Evolutionary conservation across 176 grass and related monocot genomes (phyloP).

Genomic region (Musa beccarii): DNA sequence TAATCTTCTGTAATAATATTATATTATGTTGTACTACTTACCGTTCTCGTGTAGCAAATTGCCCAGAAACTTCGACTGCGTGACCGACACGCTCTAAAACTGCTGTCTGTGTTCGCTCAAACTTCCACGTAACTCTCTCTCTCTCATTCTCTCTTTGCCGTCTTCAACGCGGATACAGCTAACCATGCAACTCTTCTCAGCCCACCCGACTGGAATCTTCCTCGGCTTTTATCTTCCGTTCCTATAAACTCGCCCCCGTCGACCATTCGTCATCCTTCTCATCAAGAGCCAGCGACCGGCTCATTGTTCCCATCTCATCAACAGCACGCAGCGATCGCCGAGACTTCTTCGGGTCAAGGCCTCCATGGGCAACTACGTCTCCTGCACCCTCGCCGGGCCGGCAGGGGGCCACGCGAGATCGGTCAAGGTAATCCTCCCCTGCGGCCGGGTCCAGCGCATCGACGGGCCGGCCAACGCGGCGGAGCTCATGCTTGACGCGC

Average conservation of each 20-base stretch:
- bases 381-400: constrained; percentile 37
- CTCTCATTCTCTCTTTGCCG: no score
- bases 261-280: no score
- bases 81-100: background rate
- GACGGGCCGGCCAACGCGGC: constrained; percentile 37
- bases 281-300: no score
- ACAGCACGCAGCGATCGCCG: no score
- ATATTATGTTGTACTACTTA: no score
- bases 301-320: background rate
- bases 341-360: no score
- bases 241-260: background rate
- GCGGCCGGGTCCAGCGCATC: constrained; percentile 31
- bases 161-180: background rate
- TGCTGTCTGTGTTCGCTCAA: background rate
- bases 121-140: no score
- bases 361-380: constrained; percentile 78
- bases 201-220: background rate
- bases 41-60: no score
- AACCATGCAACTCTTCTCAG: background rate
- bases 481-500: constrained; percentile 79
- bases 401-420: background rate
- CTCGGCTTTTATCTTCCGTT: background rate
- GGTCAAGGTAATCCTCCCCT: constrained; percentile 57
- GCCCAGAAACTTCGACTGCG: background rate
- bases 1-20: no score